Base-by-base conservation (phyloP, 139 green algal species). In the Chloropicon primus region DNA sequence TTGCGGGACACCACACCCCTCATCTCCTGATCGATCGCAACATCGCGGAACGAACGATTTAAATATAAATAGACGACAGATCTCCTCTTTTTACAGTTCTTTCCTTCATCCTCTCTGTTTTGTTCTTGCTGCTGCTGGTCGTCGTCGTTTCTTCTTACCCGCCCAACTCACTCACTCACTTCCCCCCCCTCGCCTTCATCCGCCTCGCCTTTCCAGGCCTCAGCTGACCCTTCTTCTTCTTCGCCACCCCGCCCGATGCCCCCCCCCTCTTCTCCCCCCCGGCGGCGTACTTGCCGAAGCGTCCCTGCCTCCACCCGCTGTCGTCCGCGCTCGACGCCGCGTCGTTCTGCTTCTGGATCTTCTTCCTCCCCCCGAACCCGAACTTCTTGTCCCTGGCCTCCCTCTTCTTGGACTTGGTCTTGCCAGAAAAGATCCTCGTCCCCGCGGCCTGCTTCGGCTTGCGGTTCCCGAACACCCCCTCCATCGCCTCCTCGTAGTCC, bases 181-280 rank as follows among this genome's bases (percentile, higher is more conserved):
- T 76, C 77, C 17, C 21, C 26, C 71, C 41, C 21, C 1, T 28
- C 24, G 26, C 25, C n/a, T 26, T 74, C 75, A 3, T 74, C 75
- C 28, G 74, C 41, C 21, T 78, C 21, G 28, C 71, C 75, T n/a
- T 73, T 23, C 29, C 25, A 26, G 72, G 24, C 26, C 27, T 54
- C 25, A 23, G 62, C 27, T 25, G 71, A 24, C 72, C 71, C 2
- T 76, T 76, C 2, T 2, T 79, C 72, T 22, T 76, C n/a, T 26
- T 54, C 53, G 25, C 27, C 21, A 72, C 72, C 22, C 76, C 77
- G 23, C 24, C 26, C 23, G 73, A 72, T 17, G 71, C 72, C 17
- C 77, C 77, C 22, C 73, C 78, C 2, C 74, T 74, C 1, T 72
- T 25, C 24, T 77, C 78, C 5, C 54, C 25, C 23, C 41, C n/a